Percentiles rank a stretch among this genome's conserved stretches.
Evolutionary conservation across 768 basidiomycete species (phyloP).

Genomic region (Hygrocybe punicea): DNA sequence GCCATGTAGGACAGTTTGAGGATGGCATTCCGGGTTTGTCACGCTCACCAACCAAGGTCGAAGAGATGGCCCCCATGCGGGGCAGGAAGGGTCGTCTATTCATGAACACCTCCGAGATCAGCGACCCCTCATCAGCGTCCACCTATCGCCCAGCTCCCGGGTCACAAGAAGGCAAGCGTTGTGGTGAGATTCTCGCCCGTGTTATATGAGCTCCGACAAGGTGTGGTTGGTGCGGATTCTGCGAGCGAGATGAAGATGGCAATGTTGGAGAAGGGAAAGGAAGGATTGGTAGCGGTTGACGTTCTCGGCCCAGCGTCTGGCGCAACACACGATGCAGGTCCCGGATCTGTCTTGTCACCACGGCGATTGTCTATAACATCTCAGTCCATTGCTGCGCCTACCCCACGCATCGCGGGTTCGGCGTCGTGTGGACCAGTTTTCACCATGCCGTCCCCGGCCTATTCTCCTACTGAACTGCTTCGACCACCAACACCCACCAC

Average conservation of each 20-base stretch:
- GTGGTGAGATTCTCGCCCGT: conserved; percentile 93
- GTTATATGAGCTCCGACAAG: conserved; percentile 81
- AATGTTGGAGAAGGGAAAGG: conserved; percentile 62
- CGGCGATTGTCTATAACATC: conserved; percentile 38
- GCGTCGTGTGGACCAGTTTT: no score
- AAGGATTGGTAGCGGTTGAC: conserved; percentile 60
- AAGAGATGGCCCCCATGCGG: conserved; percentile 44
- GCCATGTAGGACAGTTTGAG: conserved; percentile 93
- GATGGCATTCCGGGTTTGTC: conserved; percentile 50
- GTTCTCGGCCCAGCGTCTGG: conserved; percentile 42
- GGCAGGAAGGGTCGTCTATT: conserved; percentile 58
- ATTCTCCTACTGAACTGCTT: no score
- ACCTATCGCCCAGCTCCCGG: conserved; percentile 91
- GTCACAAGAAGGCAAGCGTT: conserved; percentile 93
- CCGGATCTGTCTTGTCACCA: conserved; percentile 23
- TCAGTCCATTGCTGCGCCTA: no score
- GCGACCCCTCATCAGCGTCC: conserved; percentile 64
- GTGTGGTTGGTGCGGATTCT: conserved; percentile 35
- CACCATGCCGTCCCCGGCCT: no score
- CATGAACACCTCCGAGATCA: conserved; percentile 34
- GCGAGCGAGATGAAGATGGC: conserved; percentile 43
- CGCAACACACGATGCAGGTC: not conserved
- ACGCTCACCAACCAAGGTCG: conserved; percentile 24
- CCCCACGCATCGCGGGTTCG: no score
- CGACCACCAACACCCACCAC: conserved; percentile 62